Percentiles rank a stretch among this genome's conserved stretches.
phyloP scores from a whole-genome alignment of 495 filamentous ascomycete genomes.

The Xylona heveae region DNA sequence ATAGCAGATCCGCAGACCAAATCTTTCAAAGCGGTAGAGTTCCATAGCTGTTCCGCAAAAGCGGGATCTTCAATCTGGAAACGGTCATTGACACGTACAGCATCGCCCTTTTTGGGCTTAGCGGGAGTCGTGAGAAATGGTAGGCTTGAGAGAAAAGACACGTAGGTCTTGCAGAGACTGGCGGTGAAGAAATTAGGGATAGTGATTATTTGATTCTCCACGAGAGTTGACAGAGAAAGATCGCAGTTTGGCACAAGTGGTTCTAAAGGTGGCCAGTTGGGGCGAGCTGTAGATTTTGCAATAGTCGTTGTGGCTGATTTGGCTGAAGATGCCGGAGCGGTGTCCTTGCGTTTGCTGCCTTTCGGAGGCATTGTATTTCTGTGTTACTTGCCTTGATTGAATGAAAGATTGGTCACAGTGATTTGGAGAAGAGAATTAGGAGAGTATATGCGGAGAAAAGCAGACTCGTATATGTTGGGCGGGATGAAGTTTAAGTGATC shows the following conservation, averaged over 20 bases:
- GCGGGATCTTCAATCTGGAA: constrained; percentile 59
- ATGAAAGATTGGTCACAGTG: too few relatives aligned
- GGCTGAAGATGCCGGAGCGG: too few relatives aligned
- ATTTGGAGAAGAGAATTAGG: too few relatives aligned
- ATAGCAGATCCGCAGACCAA: constrained; percentile 11
- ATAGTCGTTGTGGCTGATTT: neutral
- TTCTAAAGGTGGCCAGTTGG: constrained; percentile 60
- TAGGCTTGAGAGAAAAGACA: constrained; percentile 52
- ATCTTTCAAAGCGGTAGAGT: constrained; percentile 12
- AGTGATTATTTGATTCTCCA: constrained; percentile 50
- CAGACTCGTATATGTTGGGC: too few relatives aligned
- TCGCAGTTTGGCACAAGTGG: constrained; percentile 48
- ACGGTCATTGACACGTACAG: constrained; percentile 75
- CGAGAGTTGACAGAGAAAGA: constrained; percentile 33
- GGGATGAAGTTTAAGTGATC: too few relatives aligned
- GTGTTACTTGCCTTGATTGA: too few relatives aligned
- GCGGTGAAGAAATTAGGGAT: constrained; percentile 59
- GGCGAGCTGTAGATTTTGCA: constrained; percentile 8
- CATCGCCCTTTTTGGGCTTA: constrained; percentile 67
- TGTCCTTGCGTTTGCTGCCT: constrained; percentile 1
- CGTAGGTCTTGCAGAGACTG: constrained; percentile 63
- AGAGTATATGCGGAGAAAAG: too few relatives aligned
- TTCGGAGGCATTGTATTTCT: constrained; percentile 4
- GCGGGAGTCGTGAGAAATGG: constrained; percentile 65
- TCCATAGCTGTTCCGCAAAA: constrained; percentile 52